phyloP scores from a whole-genome alignment of 148 eudicot species.

The Drosera capensis region DNA sequence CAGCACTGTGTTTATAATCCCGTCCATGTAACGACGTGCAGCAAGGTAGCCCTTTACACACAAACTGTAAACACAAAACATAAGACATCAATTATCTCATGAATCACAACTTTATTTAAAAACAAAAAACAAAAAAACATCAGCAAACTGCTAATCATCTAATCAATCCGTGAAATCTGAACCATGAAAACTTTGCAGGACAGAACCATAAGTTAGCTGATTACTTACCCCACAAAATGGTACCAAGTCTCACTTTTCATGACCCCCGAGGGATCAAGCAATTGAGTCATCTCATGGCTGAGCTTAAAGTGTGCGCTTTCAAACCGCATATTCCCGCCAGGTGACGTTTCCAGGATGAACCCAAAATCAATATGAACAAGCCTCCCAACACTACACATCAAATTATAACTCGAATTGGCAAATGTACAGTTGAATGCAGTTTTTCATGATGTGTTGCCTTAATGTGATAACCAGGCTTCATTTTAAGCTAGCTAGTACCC shows the following conservation, averaged over 20 bases:
- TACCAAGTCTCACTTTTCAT: constrained; percentile 98
- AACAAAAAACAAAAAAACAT: too few relatives aligned
- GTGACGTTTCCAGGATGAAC: constrained; percentile 93
- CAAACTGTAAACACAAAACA: constrained; percentile 41
- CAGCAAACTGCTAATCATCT: too few relatives aligned
- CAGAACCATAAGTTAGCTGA: neutral
- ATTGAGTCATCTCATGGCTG: constrained; percentile 99
- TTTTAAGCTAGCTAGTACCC: too few relatives aligned
- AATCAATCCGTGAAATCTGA: too few relatives aligned
- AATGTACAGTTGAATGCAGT: neutral
- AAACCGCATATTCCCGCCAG: constrained; percentile 94
- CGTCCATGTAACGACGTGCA: constrained; percentile 96
- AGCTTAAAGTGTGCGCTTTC: constrained; percentile 97
- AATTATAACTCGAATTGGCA: neutral
- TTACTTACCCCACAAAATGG: constrained; percentile 62
- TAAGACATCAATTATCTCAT: neutral
- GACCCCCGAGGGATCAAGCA: constrained; percentile 89
- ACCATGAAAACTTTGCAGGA: too few relatives aligned
- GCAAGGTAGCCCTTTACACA: constrained; percentile 96
- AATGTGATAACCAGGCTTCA: too few relatives aligned
- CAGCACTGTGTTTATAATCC: constrained; percentile 75
- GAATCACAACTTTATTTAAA: too few relatives aligned
- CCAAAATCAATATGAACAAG: constrained; percentile 98
- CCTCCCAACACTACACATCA: constrained; percentile 58
- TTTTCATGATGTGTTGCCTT: too few relatives aligned